Base-by-base conservation (phyloP, 352 stramenopile genomes). In the Phytophthora pisi region DNA sequence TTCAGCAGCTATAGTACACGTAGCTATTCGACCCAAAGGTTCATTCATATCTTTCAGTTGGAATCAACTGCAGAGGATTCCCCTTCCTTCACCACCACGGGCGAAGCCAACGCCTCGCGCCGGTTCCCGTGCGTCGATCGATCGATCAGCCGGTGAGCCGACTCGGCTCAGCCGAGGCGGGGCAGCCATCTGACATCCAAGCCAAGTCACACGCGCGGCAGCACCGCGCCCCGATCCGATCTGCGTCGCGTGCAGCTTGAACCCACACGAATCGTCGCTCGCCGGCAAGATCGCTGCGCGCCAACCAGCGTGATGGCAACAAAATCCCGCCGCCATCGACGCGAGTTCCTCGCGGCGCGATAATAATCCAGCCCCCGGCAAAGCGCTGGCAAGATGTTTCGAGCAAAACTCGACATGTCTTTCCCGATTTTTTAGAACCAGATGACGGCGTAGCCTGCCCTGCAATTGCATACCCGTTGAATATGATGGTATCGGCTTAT, bases 371-470 rank as follows among this genome's bases (percentile, higher is more conserved):
- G 59, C 59, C 24, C 8, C 30, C 9, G 11, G 26, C 9, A 38
- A 38, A 10, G 40, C 40, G 40, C 40, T 30, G 26, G 31, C 31
- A 11, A 38, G 31, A 38, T 38, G 31, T 40, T 26, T 40, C 53
- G 53, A 60, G 13, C 34, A 61, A 66, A 70, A 57, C 57, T 66
- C 51, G 40, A 52, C 49, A 61, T 13, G 53, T 66, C 52, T 70
- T 66, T 57, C 51, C 20, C 57, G 49, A 52, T 57, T 57, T 66
- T 61, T 70, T 70, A 61, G 56, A 65, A 70, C 63, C 55, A 64
- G 47, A 60, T 64, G 62, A 53, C 51, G 6, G 26, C 6, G 26
- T 30, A 30, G 26, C 26, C 26, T 30, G 26, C 26, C 31, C 8
- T 38, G 31, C 8, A 11, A 38, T 38, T 13, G 11, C 31, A 38